Conservation (phyloP, 192 early-diverging fungal species). For the Podila clonocystis region DNA sequence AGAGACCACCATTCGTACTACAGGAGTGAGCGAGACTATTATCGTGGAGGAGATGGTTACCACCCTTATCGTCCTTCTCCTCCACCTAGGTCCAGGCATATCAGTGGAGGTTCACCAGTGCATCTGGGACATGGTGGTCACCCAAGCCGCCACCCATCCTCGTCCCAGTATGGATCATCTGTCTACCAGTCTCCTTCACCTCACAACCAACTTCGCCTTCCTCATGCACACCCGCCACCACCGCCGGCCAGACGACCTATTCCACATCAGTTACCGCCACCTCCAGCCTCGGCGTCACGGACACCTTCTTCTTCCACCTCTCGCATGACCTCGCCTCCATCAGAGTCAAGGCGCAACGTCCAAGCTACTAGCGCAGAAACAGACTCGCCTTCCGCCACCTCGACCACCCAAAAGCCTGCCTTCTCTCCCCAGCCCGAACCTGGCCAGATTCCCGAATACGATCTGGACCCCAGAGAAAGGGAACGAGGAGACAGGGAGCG, state of each 20-base stretch:
- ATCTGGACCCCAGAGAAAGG: slow-evolving; percentile 30
- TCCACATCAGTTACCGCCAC: slow-evolving; percentile 37
- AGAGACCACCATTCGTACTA: slow-evolving; percentile 46
- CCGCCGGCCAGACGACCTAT: slow-evolving; percentile 41
- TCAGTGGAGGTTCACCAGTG: slow-evolving; percentile 33
- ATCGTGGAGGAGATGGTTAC: slow-evolving; percentile 33
- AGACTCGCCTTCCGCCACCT: not conserved
- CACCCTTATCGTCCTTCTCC: slow-evolving; percentile 48
- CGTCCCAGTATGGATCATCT: slow-evolving; percentile 30
- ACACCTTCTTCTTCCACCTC: not conserved
- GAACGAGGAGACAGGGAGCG: slow-evolving; percentile 36
- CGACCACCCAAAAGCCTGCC: not conserved
- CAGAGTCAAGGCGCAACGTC: slow-evolving; percentile 1
- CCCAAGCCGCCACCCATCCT: slow-evolving; percentile 21
- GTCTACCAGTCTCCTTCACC: slow-evolving; percentile 46
- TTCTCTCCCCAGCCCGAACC: slow-evolving; percentile 34
- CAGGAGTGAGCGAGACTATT: slow-evolving; percentile 42
- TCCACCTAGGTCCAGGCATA: slow-evolving; percentile 45
- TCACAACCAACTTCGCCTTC: slow-evolving; percentile 45
- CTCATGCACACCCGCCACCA: slow-evolving; percentile 46
- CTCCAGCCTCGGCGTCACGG: slow-evolving; percentile 11
- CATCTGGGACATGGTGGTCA: slow-evolving; percentile 22
- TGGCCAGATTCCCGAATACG: slow-evolving; percentile 49
- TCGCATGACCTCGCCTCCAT: slow-evolving; percentile 16
- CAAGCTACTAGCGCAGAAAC: not conserved